Base-by-base conservation (phyloP, 768 basidiomycete species). In the Pulveroboletus sp. region DNA sequence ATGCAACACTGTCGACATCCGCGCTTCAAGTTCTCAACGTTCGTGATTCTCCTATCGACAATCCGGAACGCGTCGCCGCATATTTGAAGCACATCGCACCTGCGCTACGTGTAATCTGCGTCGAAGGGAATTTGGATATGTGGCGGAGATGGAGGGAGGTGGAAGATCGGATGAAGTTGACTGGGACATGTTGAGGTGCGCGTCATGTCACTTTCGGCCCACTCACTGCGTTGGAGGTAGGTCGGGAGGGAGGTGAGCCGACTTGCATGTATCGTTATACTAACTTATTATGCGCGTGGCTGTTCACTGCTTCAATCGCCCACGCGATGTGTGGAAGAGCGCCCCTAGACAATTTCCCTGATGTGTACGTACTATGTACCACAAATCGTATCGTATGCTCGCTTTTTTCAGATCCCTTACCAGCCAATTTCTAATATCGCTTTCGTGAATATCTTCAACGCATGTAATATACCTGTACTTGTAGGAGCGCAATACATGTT, bases 61-160 rank as follows among this genome's bases (percentile, higher is more conserved):
- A 67, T 19, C 60, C 62, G 4, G 57, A 56, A 35, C 39, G 50
- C 31, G 65, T 66, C 1, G 65, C 64, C 38, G 38, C 45, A 17
- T 68, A 57, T 55, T 29, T 66, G 40, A 60, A 52, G 25, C 51
- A 44, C 10, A 40, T 60, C 17, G 58, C 63, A 1, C 65, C 65
- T 5, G 50, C 47, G 7, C 42, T 69, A 53, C 58, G 57, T 9
- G 52, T 52, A 3, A 61, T 65, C 11, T 53, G 51, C 34, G 60
- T 65, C 12, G 63, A 65, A 20, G 63, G 60, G 2, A 52, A 55
- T 20, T 36, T 62, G 51, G 65, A 65, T 14, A 55, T 63, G 43
- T 65, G 60, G 63, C 55, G 40, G n/a, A 67, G 50, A 19, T 65
- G 63, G 63, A 52, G 57, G 34, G 62, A 63, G 8, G 61, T 63